phyloP scores from a whole-genome alignment of 306 rosid species.

The Psophocarpus tetragonolobus region DNA sequence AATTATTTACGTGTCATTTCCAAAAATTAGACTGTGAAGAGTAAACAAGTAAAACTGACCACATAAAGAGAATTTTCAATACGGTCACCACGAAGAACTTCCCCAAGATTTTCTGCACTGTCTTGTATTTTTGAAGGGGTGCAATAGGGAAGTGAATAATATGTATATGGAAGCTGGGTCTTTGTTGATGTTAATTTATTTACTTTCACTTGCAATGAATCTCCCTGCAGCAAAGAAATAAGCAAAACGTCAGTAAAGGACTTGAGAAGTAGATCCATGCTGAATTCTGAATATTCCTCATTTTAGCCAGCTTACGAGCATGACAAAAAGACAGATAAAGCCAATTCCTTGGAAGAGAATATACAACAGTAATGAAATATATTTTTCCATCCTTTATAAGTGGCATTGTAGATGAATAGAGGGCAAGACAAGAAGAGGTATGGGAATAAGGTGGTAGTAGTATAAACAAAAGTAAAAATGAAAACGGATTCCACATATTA shows the following conservation, averaged over 20 bases:
- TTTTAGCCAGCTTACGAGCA: not conserved
- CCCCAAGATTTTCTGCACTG: slow-evolving; percentile 96
- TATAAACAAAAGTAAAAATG: not conserved
- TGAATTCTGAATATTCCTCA: not conserved
- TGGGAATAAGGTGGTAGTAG: not conserved
- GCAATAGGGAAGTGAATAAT: slow-evolving; percentile 78
- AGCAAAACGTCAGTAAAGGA: not conserved
- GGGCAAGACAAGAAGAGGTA: not conserved
- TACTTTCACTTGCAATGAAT: slow-evolving; percentile 85
- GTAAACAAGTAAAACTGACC: slow-evolving; percentile 53
- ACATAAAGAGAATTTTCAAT: slow-evolving; percentile 88
- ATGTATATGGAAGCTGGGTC: slow-evolving; percentile 97
- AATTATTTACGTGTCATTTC: not conserved
- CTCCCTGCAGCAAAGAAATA: slow-evolving; percentile 68
- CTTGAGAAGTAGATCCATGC: not conserved
- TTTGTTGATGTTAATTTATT: slow-evolving; percentile 91
- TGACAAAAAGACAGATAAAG: not conserved
- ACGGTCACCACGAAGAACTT: slow-evolving; percentile 98
- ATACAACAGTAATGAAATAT: not conserved
- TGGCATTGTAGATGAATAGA: not conserved
- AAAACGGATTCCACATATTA: not conserved
- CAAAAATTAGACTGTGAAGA: slow-evolving; percentile 11
- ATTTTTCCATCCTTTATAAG: not conserved
- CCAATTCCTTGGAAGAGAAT: not conserved
- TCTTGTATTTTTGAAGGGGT: slow-evolving; percentile 70